Conservation (phyloP, 495 filamentous ascomycete genomes). For the Evansstolkia leycettana region DNA sequence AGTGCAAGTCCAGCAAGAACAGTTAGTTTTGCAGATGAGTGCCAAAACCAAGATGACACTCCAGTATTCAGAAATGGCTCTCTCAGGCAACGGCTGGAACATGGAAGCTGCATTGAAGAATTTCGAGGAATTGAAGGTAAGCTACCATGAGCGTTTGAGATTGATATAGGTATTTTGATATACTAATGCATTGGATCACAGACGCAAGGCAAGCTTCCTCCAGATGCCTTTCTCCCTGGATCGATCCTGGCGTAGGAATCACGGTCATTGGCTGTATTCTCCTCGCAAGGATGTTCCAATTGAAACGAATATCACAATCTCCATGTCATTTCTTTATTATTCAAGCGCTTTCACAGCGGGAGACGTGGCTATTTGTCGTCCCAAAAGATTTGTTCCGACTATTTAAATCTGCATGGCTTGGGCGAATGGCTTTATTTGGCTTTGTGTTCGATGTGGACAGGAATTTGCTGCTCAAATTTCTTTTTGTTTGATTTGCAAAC, state of each 20-base stretch:
- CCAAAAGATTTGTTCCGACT: no score
- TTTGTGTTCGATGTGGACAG: background rate
- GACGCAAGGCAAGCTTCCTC: conserved; percentile 28
- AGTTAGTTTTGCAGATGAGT: conserved; percentile 52
- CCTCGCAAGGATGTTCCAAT: no score
- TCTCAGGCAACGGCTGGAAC: conserved; percentile 62
- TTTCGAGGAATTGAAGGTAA: conserved; percentile 47
- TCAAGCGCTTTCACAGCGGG: no score
- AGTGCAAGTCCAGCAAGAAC: conserved; percentile 41
- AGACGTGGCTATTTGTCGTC: background rate
- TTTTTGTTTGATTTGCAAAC: conserved; percentile 14
- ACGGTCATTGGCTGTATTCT: no score
- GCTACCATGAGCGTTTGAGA: background rate
- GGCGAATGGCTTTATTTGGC: conserved; percentile 19
- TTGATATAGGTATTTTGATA: no score
- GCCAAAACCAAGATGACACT: conserved; percentile 59
- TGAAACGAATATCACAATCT: no score
- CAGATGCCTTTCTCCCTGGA: conserved; percentile 25
- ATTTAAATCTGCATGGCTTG: conserved; percentile 22
- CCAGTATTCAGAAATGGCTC: conserved; percentile 58
- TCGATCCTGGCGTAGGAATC: conserved; percentile 1
- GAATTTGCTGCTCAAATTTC: conserved; percentile 7
- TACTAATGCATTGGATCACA: conserved; percentile 2
- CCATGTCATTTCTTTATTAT: conserved; percentile 5
- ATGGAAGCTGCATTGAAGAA: conserved; percentile 52